phyloP scores from a whole-genome alignment of 768 basidiomycete genomes.

The Pleurotus tuoliensis region DNA sequence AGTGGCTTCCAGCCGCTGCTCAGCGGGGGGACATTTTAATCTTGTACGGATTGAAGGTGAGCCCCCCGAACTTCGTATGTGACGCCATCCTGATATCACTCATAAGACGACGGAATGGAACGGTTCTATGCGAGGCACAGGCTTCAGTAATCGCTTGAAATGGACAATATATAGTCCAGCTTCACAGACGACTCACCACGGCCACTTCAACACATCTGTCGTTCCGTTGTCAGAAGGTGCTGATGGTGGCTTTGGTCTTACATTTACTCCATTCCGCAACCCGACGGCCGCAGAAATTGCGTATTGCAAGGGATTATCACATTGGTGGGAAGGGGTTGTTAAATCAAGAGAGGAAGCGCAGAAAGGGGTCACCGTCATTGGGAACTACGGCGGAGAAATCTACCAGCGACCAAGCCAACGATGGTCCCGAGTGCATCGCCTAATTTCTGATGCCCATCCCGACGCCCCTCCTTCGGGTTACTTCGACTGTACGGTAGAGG shows the following conservation, averaged over 20 bases:
- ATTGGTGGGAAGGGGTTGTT: constrained; percentile 41
- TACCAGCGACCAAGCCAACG: constrained; percentile 9
- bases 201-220: constrained; percentile 22
- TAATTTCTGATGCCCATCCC: constrained; percentile 49
- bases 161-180: constrained; percentile 54
- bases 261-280: constrained; percentile 41
- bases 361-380: neutral
- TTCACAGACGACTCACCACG: constrained; percentile 32
- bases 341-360: constrained; percentile 6
- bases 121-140: constrained; percentile 32
- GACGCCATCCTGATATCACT: neutral
- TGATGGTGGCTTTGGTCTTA: constrained; percentile 32
- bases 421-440: constrained; percentile 34
- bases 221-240: constrained; percentile 33
- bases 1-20: constrained; percentile 47
- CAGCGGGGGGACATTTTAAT: constrained; percentile 1
- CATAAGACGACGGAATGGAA: constrained; percentile 29
- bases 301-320: constrained; percentile 39
- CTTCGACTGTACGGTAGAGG: constrained; percentile 65
- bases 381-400: constrained; percentile 5
- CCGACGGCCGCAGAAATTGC: constrained; percentile 34
- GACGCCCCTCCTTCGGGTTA: constrained; percentile 41
- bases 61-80: too few species aligned
- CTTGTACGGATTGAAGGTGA: constrained; percentile 1
- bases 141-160: constrained; percentile 41